phyloP scores from a whole-genome alignment of 192 early-diverging fungal genomes.

The Gryganskiella cystojenkinii region DNA sequence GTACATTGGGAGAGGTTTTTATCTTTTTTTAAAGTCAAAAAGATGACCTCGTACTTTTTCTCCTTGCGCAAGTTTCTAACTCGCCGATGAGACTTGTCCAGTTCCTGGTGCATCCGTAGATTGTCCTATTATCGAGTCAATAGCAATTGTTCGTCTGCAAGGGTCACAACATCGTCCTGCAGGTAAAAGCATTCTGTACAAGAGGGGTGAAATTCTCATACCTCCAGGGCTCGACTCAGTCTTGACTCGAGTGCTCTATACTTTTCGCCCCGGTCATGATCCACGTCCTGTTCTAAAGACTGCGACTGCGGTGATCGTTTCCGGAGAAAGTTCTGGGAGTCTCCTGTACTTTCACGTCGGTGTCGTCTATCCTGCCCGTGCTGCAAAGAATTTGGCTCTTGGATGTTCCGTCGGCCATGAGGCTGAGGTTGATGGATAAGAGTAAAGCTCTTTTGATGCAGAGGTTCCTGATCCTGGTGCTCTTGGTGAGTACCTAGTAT shows the following conservation, averaged over 20 bases:
- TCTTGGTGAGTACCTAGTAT: too few species aligned
- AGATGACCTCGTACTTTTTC: constrained; percentile 23
- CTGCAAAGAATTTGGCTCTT: too few species aligned
- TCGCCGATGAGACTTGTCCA: constrained; percentile 31
- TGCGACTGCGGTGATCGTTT: neutral
- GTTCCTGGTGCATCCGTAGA: constrained; percentile 20
- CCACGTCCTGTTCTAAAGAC: neutral
- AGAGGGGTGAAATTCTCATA: constrained; percentile 15
- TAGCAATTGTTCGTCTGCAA: too few species aligned
- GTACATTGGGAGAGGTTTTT: neutral
- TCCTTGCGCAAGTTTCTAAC: constrained; percentile 37
- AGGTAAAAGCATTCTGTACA: neutral
- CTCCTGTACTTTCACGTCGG: too few species aligned
- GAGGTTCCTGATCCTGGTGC: too few species aligned
- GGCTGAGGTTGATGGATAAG: too few species aligned
- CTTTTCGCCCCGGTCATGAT: constrained; percentile 25
- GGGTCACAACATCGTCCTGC: too few species aligned
- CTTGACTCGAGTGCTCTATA: constrained; percentile 57
- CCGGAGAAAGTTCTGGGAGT: neutral
- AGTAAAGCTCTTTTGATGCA: too few species aligned
- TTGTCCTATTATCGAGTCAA: constrained; percentile 29
- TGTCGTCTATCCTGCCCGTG: too few species aligned
- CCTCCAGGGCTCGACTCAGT: constrained; percentile 56
- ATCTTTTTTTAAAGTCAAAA: neutral
- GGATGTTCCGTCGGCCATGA: too few species aligned